A percentile compares a stretch with the other conserved stretches of the same genome.
These are phyloP conservation scores for Fusarium secorum DNA, from an alignment of 2,329 filamentous ascomycete species.

Conservation along the genomic window DNA sequence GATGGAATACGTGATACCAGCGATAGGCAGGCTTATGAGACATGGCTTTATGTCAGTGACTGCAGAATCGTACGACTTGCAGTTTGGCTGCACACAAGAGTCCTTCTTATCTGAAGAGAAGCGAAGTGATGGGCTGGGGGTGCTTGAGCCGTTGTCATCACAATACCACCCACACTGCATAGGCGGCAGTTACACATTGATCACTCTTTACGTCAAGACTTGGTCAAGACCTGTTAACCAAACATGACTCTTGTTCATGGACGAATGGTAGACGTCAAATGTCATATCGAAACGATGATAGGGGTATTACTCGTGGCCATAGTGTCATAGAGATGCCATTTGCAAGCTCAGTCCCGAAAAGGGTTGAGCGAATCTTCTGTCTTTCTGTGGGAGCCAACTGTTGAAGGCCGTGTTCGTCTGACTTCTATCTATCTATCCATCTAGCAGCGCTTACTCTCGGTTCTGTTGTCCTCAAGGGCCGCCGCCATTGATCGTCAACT, in stretches of 20 bases:
- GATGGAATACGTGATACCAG: background rate
- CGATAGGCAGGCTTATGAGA: slow-evolving; percentile 11
- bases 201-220: background rate
- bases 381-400: background rate
- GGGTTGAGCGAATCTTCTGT: slow-evolving; percentile 11
- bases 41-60: slow-evolving; percentile 24
- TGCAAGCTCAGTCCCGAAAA: background rate
- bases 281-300: background rate
- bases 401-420: slow-evolving; percentile 2
- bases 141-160: slow-evolving; percentile 8
- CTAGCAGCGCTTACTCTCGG: background rate
- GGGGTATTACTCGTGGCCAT: background rate
- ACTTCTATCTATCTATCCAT: slow-evolving; percentile 9
- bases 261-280: background rate
- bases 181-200: background rate
- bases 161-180: slow-evolving; percentile 21
- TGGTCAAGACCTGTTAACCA: background rate
- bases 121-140: background rate
- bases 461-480: slow-evolving; percentile 19
- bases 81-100: background rate
- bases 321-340: background rate
- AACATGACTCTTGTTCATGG: background rate
- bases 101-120: slow-evolving; percentile 15
- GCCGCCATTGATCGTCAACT: slow-evolving; percentile 34
- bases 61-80: slow-evolving; percentile 35